Percentiles rank a stretch among this genome's conserved stretches.
Evolutionary conservation across 768 basidiomycete genomes (phyloP).

Genomic region (Lyophyllum shimeji): DNA sequence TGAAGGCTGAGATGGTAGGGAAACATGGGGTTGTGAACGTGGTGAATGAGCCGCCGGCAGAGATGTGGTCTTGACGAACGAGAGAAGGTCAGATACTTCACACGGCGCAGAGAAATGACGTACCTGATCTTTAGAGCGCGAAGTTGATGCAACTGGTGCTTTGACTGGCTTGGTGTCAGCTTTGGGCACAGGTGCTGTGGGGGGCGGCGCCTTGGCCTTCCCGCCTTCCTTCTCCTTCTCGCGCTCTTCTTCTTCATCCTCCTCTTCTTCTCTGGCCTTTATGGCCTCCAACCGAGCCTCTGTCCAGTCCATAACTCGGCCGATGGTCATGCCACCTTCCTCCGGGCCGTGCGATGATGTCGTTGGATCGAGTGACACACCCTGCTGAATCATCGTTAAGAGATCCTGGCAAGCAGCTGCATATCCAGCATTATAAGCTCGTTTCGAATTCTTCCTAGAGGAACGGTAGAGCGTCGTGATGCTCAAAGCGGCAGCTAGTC

Average conservation of each 20-base stretch:
- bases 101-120: conserved; percentile 15
- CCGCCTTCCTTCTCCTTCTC: conserved; percentile 53
- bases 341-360: conserved; percentile 46
- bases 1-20: conserved; percentile 27
- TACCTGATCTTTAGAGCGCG: conserved; percentile 29
- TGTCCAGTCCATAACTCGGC: conserved; percentile 81
- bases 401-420: conserved; percentile 79
- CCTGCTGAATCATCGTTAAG: conserved; percentile 79
- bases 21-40: conserved; percentile 18
- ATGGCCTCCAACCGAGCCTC: conserved; percentile 81
- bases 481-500: conserved; percentile 74
- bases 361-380: conserved; percentile 57
- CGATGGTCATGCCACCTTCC: conserved; percentile 69
- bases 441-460: conserved; percentile 72
- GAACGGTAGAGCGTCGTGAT: conserved; percentile 85
- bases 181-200: conserved; percentile 20
- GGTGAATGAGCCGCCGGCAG: conserved; percentile 32
- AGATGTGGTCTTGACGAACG: conserved; percentile 19
- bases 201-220: conserved; percentile 20
- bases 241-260: conserved; percentile 77
- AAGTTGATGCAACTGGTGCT: neutral
- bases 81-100: conserved; percentile 12
- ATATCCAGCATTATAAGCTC: conserved; percentile 81
- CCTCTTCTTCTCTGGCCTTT: conserved; percentile 72
- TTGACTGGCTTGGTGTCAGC: conserved; percentile 16